A percentile compares a stretch with the other conserved stretches of the same genome.
Conservation (phyloP, 768 basidiomycete species). For the Termitomyces sp. region DNA sequence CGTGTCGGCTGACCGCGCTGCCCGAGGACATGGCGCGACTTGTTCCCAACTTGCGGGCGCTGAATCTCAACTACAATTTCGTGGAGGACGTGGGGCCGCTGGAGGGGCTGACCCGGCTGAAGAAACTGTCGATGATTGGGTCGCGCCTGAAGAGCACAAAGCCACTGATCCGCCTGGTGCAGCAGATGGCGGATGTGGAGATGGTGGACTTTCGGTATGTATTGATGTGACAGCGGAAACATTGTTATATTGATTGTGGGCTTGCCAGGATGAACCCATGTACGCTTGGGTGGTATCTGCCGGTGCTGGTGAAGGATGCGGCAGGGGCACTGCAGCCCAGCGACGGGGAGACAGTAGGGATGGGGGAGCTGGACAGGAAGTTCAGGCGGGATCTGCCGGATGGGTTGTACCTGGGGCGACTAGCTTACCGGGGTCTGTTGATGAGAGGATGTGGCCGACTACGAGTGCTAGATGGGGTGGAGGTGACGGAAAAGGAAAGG, state of each 20-base stretch:
- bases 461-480: slow-evolving; percentile 82
- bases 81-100: slow-evolving; percentile 70
- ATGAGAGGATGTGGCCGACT: slow-evolving; percentile 73
- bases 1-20: slow-evolving; percentile 73
- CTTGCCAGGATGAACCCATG: slow-evolving; percentile 85
- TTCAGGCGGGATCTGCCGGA: slow-evolving; percentile 92
- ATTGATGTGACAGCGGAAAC: too few species aligned
- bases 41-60: slow-evolving; percentile 81
- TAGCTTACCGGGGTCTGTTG: slow-evolving; percentile 87
- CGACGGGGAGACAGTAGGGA: too few species aligned
- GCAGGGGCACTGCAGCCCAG: slow-evolving; percentile 47
- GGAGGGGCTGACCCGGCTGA: slow-evolving; percentile 70
- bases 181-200: slow-evolving; percentile 76
- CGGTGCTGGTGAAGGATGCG: slow-evolving; percentile 71
- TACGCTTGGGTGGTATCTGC: slow-evolving; percentile 94
- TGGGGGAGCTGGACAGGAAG: slow-evolving; percentile 80
- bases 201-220: slow-evolving; percentile 84
- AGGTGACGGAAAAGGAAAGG: slow-evolving; percentile 80
- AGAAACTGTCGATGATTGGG: slow-evolving; percentile 86
- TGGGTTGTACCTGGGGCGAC: slow-evolving; percentile 79
- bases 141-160: slow-evolving; percentile 75
- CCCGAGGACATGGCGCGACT: slow-evolving; percentile 65
- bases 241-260: background rate
- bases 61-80: slow-evolving; percentile 99
- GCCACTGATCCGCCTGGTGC: slow-evolving; percentile 68